Evolutionary conservation across 192 early-diverging fungal species (phyloP).

Genomic region (Gaertneriomyces semiglobifer): DNA sequence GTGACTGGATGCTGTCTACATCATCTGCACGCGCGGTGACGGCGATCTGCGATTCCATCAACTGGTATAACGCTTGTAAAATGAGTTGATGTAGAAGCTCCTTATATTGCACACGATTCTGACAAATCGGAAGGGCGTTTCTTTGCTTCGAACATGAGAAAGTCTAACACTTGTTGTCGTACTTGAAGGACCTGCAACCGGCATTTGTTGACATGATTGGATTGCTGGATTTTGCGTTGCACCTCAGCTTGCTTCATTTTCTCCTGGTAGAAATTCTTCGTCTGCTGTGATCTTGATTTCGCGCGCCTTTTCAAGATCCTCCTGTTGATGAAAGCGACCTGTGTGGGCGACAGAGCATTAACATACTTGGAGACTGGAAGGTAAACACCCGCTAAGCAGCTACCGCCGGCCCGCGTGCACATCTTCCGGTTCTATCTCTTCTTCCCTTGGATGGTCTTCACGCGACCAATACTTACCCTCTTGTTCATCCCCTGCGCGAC

Average conservation of each 20-base stretch:
- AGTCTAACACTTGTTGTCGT: slow-evolving; percentile 82
- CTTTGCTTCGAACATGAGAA: slow-evolving; percentile 73
- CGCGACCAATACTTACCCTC: slow-evolving; percentile 64
- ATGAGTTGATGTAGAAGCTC: slow-evolving; percentile 68
- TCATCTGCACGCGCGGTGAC: slow-evolving; percentile 74
- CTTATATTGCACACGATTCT: slow-evolving; percentile 59
- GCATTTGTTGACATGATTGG: slow-evolving; percentile 95
- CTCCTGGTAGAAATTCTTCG: slow-evolving; percentile 80
- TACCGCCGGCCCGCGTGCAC: too few relatives aligned
- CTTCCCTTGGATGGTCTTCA: neutral
- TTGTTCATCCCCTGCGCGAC: slow-evolving; percentile 97
- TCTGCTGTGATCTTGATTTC: slow-evolving; percentile 88
- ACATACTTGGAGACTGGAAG: too few relatives aligned
- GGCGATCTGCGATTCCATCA: slow-evolving; percentile 77
- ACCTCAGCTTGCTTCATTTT: slow-evolving; percentile 99
- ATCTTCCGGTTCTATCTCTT: too few relatives aligned
- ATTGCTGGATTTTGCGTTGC: slow-evolving; percentile 91
- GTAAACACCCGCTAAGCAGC: too few relatives aligned
- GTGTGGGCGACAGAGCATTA: slow-evolving; percentile 1
- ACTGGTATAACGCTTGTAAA: slow-evolving; percentile 73
- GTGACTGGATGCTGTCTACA: slow-evolving; percentile 51
- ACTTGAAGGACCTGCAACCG: slow-evolving; percentile 82
- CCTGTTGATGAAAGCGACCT: slow-evolving; percentile 99
- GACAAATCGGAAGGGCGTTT: slow-evolving; percentile 48
- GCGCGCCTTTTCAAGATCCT: slow-evolving; percentile 95